Percentiles rank a stretch among this genome's conserved stretches.
These are phyloP conservation scores for Sordariomycetes sp. DNA, from an alignment of 2,329 filamentous ascomycete species.

Conservation along the genomic window DNA sequence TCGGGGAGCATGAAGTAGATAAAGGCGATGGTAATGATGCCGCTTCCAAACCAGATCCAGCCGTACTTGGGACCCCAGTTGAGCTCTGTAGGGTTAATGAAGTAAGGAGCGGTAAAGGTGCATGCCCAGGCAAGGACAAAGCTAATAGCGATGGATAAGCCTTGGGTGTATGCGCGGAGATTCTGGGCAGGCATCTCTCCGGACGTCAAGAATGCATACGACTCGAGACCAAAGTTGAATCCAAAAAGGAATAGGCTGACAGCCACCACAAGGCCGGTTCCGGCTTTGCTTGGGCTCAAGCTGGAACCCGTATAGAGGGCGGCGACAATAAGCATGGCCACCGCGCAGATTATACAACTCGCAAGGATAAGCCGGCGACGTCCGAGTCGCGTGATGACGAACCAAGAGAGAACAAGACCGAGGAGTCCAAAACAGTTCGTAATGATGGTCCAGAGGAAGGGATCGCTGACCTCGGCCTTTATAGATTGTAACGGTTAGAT, in stretches of 20 bases:
- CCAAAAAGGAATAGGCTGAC: slow-evolving; percentile 29
- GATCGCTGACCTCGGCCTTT: slow-evolving; percentile 1
- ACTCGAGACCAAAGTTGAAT: slow-evolving; percentile 32
- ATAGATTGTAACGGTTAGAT: not conserved
- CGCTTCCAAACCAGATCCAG: slow-evolving; percentile 34
- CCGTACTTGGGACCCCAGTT: slow-evolving; percentile 41
- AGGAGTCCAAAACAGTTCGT: slow-evolving; percentile 10
- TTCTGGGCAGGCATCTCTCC: slow-evolving; percentile 41
- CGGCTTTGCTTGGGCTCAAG: not conserved
- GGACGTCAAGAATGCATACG: slow-evolving; percentile 39
- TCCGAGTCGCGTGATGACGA: slow-evolving; percentile 23
- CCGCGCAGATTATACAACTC: not conserved
- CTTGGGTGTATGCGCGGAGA: slow-evolving; percentile 39
- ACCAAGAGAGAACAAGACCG: slow-evolving; percentile 28
- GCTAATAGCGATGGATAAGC: slow-evolving; percentile 33
- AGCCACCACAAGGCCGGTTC: slow-evolving; percentile 13
- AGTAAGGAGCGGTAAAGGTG: slow-evolving; percentile 42
- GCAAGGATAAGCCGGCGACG: slow-evolving; percentile 21
- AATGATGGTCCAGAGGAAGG: slow-evolving; percentile 1
- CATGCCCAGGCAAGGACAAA: slow-evolving; percentile 41
- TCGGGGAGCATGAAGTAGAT: slow-evolving; percentile 4
- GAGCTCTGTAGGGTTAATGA: slow-evolving; percentile 37
- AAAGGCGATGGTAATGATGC: slow-evolving; percentile 2
- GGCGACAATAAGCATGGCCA: slow-evolving; percentile 1
- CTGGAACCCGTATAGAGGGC: not conserved